Percentiles rank a stretch among this genome's conserved stretches.
Conservation (phyloP, 108 stramenopile genomes). For the Conticribra weissflogii region DNA sequence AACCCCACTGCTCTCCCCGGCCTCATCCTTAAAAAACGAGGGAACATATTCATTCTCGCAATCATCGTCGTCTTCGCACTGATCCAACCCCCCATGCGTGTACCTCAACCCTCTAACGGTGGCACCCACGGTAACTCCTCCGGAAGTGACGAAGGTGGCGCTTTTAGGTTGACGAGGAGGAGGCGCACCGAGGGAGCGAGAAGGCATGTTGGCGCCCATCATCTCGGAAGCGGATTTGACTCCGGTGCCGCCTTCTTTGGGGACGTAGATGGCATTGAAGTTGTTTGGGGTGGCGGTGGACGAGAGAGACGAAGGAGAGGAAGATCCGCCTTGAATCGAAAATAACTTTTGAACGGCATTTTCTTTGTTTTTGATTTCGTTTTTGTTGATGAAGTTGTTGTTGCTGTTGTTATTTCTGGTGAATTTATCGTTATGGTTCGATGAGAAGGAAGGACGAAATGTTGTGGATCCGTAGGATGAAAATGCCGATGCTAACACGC, state of each 20-base stretch:
- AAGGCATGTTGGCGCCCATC: constrained; percentile 45
- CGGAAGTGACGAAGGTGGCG: constrained; percentile 83
- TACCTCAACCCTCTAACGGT: constrained; percentile 63
- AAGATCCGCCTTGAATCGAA: background rate
- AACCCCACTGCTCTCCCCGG: constrained; percentile 14
- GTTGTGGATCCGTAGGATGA: background rate
- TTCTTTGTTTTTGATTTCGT: background rate
- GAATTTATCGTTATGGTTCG: too few relatives aligned
- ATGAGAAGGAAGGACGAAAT: background rate
- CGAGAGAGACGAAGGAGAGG: background rate
- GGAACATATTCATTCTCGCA: constrained; percentile 27
- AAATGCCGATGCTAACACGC: background rate
- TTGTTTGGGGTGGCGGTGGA: constrained; percentile 5
- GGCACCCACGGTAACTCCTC: constrained; percentile 88
- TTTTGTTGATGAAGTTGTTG: constrained; percentile 4
- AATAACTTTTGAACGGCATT: background rate
- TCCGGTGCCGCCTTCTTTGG: constrained; percentile 62
- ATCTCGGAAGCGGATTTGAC: constrained; percentile 69
- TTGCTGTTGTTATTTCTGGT: background rate
- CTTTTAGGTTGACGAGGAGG: constrained; percentile 68
- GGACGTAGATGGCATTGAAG: constrained; percentile 41
- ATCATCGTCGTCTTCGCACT: constrained; percentile 17
- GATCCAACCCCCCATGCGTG: constrained; percentile 23
- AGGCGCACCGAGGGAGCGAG: constrained; percentile 81
- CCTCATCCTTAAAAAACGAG: constrained; percentile 33